Percentiles rank a stretch among this genome's conserved stretches.
Evolutionary conservation across 768 basidiomycete species (phyloP).

Genomic region (Leccinum ochraceum): DNA sequence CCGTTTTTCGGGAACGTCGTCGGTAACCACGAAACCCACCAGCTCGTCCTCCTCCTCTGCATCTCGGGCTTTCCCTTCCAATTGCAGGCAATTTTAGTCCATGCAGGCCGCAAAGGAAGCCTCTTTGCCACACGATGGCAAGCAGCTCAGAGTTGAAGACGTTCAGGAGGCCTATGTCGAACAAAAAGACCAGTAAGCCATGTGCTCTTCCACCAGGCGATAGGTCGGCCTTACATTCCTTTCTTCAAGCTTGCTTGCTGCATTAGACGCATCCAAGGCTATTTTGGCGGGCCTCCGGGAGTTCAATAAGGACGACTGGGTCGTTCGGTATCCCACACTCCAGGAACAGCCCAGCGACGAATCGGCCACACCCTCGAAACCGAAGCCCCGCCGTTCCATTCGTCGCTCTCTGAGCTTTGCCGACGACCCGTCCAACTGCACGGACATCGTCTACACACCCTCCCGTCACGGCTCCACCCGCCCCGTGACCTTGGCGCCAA

Average conservation of each 20-base stretch:
- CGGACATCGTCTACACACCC: slow-evolving; percentile 62
- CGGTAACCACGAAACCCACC: background rate
- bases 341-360: slow-evolving; percentile 42
- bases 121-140: slow-evolving; percentile 15
- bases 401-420: slow-evolving; percentile 81
- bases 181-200: slow-evolving; percentile 70
- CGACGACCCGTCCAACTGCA: slow-evolving; percentile 71
- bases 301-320: slow-evolving; percentile 88
- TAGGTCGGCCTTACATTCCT: background rate
- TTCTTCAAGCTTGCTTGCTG: slow-evolving; percentile 53
- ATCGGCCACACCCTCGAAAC: slow-evolving; percentile 30
- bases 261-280: slow-evolving; percentile 69
- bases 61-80: slow-evolving; percentile 1
- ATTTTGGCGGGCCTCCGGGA: slow-evolving; percentile 69
- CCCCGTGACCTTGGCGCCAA: slow-evolving; percentile 58
- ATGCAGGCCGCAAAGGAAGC: slow-evolving; percentile 22
- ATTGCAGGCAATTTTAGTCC: slow-evolving; percentile 6
- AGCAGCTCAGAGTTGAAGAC: slow-evolving; percentile 59
- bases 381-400: slow-evolving; percentile 39
- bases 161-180: slow-evolving; percentile 76
- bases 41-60: slow-evolving; percentile 1
- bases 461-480: slow-evolving; percentile 50
- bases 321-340: slow-evolving; percentile 84
- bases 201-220: background rate
- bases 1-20: background rate